A percentile compares a stretch with the other conserved stretches of the same genome.
Evolutionary conservation across 345 rosid species (phyloP).

Genomic region (Salix udensis): DNA sequence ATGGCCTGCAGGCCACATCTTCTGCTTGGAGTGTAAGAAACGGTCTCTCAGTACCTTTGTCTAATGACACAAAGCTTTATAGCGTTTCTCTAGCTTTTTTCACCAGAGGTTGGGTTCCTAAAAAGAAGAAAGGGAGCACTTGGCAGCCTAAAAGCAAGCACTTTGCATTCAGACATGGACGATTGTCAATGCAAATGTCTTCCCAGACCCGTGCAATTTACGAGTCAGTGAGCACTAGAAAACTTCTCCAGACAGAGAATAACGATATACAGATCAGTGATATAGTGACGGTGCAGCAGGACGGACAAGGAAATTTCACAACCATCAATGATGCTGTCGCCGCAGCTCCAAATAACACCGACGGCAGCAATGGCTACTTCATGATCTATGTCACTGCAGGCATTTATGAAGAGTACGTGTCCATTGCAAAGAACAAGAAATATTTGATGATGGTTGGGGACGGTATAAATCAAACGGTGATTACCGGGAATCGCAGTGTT

Average conservation of each 20-base stretch:
- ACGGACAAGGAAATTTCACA: conserved; percentile 73
- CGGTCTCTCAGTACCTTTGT: conserved; percentile 48
- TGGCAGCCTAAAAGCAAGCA: conserved; percentile 33
- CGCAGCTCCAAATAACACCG: conserved; percentile 69
- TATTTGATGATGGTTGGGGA: conserved; percentile 87
- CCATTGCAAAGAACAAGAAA: conserved; percentile 60
- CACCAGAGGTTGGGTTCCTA: conserved; percentile 73
- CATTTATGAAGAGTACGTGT: conserved; percentile 68
- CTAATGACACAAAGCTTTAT: conserved; percentile 67
- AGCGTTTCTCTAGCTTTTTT: conserved; percentile 73
- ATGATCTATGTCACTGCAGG: conserved; percentile 68
- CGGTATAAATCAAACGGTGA: conserved; percentile 73
- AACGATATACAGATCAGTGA: conserved; percentile 41
- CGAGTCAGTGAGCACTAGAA: conserved; percentile 37
- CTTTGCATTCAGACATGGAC: conserved; percentile 47
- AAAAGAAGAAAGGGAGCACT: conserved; percentile 25
- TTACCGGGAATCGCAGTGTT: conserved; percentile 78
- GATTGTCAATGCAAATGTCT: conserved; percentile 56
- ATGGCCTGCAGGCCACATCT: conserved; percentile 48
- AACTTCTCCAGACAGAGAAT: conserved; percentile 38
- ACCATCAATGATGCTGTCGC: conserved; percentile 64
- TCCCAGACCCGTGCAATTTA: conserved; percentile 40
- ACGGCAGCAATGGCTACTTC: conserved; percentile 57
- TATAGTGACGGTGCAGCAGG: conserved; percentile 58
- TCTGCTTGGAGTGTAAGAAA: conserved; percentile 50